These are phyloP conservation scores for Rhizophagus sp. DNA, from an alignment of 192 early-diverging fungal genomes.

Conservation along the genomic window DNA sequence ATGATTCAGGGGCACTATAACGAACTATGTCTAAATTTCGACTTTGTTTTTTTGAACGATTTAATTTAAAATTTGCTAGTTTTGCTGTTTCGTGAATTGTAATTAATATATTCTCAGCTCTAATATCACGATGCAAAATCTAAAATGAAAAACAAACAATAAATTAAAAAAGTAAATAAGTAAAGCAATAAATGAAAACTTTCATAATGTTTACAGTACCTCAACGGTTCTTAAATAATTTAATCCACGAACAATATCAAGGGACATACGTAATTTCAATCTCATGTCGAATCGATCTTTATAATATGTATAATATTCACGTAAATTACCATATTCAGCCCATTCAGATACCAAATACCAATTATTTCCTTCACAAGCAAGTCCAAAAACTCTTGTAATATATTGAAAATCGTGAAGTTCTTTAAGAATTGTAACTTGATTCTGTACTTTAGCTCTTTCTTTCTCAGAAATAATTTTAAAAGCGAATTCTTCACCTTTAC, in stretches of 20 bases:
- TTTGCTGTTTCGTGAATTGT: background rate
- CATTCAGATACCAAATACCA: conserved; percentile 20
- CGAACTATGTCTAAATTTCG: background rate
- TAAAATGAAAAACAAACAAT: too few relatives aligned
- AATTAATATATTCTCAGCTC: conserved; percentile 20
- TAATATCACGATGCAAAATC: conserved; percentile 23
- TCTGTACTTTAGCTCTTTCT: background rate
- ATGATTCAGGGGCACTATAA: background rate
- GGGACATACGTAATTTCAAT: background rate
- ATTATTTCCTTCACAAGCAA: background rate
- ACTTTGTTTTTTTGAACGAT: background rate
- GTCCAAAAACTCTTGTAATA: conserved; percentile 19
- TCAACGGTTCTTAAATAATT: conserved; percentile 1
- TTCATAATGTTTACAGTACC: background rate
- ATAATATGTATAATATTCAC: background rate
- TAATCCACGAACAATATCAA: conserved; percentile 25
- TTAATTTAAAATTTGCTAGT: conserved; percentile 21
- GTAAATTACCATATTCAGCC: conserved; percentile 14
- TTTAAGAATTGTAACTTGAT: conserved; percentile 15
- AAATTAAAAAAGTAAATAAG: too few relatives aligned
- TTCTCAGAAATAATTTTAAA: background rate
- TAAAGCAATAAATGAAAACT: background rate
- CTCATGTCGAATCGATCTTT: background rate
- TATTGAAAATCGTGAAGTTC: background rate
- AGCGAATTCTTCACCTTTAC: background rate